Evolutionary conservation across 73 alveolate genomes (phyloP), one percentile per base, ranked within the genome.

Genomic region (Stentor roeselii): DNA sequence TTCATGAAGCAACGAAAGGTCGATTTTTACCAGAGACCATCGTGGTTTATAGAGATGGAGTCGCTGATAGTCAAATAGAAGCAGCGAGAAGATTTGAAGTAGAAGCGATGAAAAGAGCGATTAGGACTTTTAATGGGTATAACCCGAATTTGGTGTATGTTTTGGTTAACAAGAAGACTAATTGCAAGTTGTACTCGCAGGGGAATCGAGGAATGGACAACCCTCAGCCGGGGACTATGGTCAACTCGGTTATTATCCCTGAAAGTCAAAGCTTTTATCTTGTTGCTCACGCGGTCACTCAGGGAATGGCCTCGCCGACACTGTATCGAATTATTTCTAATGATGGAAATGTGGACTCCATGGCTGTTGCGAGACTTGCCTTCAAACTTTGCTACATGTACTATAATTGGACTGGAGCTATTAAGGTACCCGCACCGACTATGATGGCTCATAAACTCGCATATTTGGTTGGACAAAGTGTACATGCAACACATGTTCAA

Each of bases 361-460:
- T 31, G 32, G 67, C 31, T 15, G 59, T 67, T 31, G 82, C 38
- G 32, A 35, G 38, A 67, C 86, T 95, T 4, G 85, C 97, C 60
- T 95, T 89, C 88, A 92, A 94, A 27, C 92, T 94, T 59, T 94
- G 98, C 75, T 94, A 87, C 88, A 92, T 92, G 94, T 95, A 95
- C 88, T 94, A 96, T 90, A 95, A 95, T 86, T 95, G 95, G 92
- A 89, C 94, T 61, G 98, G 99, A 15, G 95, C 98, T n/a, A 92
- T 95, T 37, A 94, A 93, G 89, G 95, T 89, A 21, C 82, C 82
- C 31, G 82, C 82, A 32, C 82, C 82, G 27, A 35, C 42, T 67
- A 67, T 67, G 82, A 32, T 32, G 38, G 82, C 82, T 1, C 82
- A 67, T 31, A 67, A 67, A 31, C 42, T 67, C 15, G 82, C 82